Evolutionary conservation across 805 yeast genomes (phyloP).

Genomic region (Priceomyces carsonii): DNA sequence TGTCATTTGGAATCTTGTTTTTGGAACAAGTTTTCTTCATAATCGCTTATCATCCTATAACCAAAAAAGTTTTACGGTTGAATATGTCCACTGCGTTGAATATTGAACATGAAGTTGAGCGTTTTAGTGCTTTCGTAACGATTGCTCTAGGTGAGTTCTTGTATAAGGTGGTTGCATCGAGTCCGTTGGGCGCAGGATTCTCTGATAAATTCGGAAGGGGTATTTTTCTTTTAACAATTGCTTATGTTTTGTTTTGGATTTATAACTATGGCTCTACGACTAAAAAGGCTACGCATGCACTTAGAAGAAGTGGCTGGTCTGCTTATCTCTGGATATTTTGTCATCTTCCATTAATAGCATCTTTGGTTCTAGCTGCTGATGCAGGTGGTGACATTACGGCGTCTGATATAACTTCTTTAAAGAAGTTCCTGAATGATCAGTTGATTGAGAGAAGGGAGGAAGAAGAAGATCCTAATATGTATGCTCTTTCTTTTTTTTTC

Average conservation of each 20-base stretch:
- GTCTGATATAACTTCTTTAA: conserved; percentile 17
- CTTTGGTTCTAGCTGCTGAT: conserved; percentile 58
- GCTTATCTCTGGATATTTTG: conserved; percentile 48
- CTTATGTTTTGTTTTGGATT: conserved; percentile 53
- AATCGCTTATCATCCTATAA: conserved; percentile 48
- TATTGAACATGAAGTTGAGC: conserved; percentile 67
- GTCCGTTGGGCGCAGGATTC: conserved; percentile 51
- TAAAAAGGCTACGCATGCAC: conserved; percentile 50
- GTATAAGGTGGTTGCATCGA: conserved; percentile 50
- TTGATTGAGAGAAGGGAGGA: conserved; percentile 8
- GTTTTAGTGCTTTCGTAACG: conserved; percentile 57
- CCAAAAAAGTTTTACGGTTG: conserved; percentile 42
- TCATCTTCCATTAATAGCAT: conserved; percentile 54
- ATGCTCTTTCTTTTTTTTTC: conserved; percentile 50
- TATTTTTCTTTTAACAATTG: conserved; percentile 45
- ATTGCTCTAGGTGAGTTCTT: conserved; percentile 69
- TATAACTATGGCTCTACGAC: conserved; percentile 56
- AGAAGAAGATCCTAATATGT: conserved; percentile 32
- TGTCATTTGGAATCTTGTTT: conserved; percentile 39
- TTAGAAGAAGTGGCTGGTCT: conserved; percentile 46
- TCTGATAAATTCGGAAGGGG: conserved; percentile 48
- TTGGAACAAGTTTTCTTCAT: conserved; percentile 43
- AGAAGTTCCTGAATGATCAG: conserved; percentile 8
- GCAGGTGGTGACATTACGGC: conserved; percentile 52
- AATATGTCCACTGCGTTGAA: conserved; percentile 59